A percentile compares a stretch with the other conserved stretches of the same genome.
Evolutionary conservation across 2,329 filamentous ascomycete genomes (phyloP).

Genomic region (Cladosporium sp.): DNA sequence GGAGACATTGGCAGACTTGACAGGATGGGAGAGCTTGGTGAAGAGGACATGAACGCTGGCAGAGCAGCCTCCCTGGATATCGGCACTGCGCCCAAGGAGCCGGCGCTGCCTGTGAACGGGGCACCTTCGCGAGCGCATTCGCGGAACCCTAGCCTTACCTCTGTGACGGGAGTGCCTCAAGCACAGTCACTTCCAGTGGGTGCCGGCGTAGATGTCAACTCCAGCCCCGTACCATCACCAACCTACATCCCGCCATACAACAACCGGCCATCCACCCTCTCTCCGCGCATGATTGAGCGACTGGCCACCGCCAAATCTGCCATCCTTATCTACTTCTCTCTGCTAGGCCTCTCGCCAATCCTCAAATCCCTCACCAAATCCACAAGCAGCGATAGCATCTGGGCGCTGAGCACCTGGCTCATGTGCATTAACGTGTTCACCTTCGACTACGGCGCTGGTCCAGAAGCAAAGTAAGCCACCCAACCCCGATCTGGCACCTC

Average conservation of each 20-base stretch:
- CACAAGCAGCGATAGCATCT: constrained; percentile 90
- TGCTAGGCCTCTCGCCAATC: constrained; percentile 89
- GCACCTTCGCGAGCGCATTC: constrained; percentile 18
- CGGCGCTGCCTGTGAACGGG: neutral
- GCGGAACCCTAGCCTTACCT: constrained; percentile 52
- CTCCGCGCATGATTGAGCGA: constrained; percentile 56
- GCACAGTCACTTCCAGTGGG: neutral
- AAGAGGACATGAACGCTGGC: constrained; percentile 3
- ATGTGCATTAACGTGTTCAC: constrained; percentile 95
- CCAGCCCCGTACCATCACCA: neutral
- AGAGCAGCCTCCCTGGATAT: constrained; percentile 5
- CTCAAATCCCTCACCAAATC: constrained; percentile 93
- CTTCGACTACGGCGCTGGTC: constrained; percentile 83
- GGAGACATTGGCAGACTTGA: constrained; percentile 3
- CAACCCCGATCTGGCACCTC: no score
- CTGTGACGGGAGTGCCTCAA: constrained; percentile 31
- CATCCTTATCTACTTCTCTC: constrained; percentile 83
- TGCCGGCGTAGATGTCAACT: neutral
- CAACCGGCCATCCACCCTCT: constrained; percentile 36
- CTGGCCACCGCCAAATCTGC: constrained; percentile 87
- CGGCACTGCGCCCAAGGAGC: neutral
- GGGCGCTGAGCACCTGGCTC: constrained; percentile 92
- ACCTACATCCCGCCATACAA: constrained; percentile 31
- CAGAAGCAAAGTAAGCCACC: constrained; percentile 43
- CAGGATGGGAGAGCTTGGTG: neutral